Evolutionary conservation across 305 asterid species (phyloP), one percentile per base, ranked within the genome.

Genomic region (Rubia peregrina): DNA sequence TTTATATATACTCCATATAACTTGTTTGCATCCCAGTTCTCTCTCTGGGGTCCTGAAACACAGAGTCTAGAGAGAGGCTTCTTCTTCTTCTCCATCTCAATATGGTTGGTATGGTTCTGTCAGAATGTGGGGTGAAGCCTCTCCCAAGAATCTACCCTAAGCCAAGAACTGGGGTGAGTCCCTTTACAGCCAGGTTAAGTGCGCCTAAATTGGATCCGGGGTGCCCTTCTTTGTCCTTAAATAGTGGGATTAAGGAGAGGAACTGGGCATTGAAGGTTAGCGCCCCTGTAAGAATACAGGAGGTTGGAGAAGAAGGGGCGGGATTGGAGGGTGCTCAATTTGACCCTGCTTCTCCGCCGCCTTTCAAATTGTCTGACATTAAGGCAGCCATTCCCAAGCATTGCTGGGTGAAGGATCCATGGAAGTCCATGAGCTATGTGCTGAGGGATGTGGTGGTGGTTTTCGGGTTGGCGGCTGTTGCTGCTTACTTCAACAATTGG

Each of bases 351-450:
- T 90, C 93, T 16, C 84, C 88, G 1, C 99, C 97, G 16, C 99
- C 97, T 13, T 94, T 94, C 82, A 83, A 80, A 60, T 82, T 94
- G 68, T 78, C 90, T 9, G 99, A 91, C 57, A 83, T 94, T 73
- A 82, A 85, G 12, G 88, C 88, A 17, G 96, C 99, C 30, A 94
- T 94, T 56, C 99, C 99, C n/a, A 75, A 88, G 79, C 97, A 91
- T 81, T 91, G 97, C 80, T 94, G 97, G 99, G 91, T 94, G 5
- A 94, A 88, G 75, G 81, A 82, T 74, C 95, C 96, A 7, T 85
- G 92, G 96, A 82, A 83, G 67, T 94, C 99, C 6, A 75, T 81
- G 80, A 79, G 76, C 68, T 94, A 87, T 86, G 98, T 94, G 62
- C 81, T 60, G 22, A 81, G 86, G 71, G 98, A 91, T 74, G 80